These are phyloP conservation scores for Penicillium sp. DNA, from an alignment of 2,329 filamentous ascomycete genomes.

Conservation along the genomic window DNA sequence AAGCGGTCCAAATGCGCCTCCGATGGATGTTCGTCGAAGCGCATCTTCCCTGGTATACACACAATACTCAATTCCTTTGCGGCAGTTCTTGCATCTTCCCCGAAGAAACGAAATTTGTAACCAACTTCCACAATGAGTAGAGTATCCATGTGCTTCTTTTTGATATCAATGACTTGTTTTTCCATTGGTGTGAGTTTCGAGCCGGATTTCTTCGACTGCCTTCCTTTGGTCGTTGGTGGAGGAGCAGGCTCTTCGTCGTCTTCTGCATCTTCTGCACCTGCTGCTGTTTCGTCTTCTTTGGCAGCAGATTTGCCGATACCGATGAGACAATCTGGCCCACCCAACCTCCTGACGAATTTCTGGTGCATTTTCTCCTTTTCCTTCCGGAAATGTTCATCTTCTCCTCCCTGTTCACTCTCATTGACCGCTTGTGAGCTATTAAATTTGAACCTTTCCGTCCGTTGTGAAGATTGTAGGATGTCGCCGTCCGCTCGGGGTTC, in stretches of 20 bases:
- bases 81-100: conserved; percentile 84
- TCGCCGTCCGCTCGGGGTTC: conserved; percentile 6
- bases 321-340: conserved; percentile 74
- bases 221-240: conserved; percentile 44
- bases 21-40: conserved; percentile 89
- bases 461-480: conserved; percentile 26
- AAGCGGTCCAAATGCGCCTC: conserved; percentile 91
- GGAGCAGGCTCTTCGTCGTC: conserved; percentile 48
- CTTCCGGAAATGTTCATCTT: conserved; percentile 52
- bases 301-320: conserved; percentile 58
- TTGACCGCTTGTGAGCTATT: conserved; percentile 46
- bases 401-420: conserved; percentile 29
- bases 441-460: conserved; percentile 59
- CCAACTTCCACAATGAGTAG: conserved; percentile 90
- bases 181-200: conserved; percentile 94
- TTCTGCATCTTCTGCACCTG: conserved; percentile 57
- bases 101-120: conserved; percentile 97
- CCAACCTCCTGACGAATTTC: conserved; percentile 86
- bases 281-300: conserved; percentile 52
- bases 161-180: conserved; percentile 88
- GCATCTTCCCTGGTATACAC: conserved; percentile 91
- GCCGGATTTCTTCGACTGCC: conserved; percentile 64
- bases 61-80: conserved; percentile 91
- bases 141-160: conserved; percentile 83
- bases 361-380: conserved; percentile 70